Conservation (phyloP, 768 basidiomycete species). For the Saitozyma podzolica region DNA sequence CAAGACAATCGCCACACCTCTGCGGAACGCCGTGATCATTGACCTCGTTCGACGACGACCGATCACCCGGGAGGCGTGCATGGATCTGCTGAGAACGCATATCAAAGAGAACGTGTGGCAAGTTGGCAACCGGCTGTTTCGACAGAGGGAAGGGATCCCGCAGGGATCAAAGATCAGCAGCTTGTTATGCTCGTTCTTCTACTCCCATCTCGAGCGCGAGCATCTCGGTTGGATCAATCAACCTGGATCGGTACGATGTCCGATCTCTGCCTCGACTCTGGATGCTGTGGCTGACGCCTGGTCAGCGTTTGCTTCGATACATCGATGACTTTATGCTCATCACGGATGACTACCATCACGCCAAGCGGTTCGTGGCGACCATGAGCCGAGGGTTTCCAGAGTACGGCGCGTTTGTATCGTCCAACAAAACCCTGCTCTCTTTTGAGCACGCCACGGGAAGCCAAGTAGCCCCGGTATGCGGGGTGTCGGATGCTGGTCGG, state of each 20-base stretch:
- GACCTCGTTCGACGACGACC: conserved; percentile 64
- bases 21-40: conserved; percentile 78
- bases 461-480: conserved; percentile 24
- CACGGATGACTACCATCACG: conserved; percentile 65
- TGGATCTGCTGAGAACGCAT: conserved; percentile 80
- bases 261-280: not conserved
- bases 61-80: conserved; percentile 62
- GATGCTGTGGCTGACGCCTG: not conserved
- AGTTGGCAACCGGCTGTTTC: conserved; percentile 58
- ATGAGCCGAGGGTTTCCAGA: conserved; percentile 87
- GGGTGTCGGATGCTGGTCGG: conserved; percentile 51
- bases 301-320: conserved; percentile 74
- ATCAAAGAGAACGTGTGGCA: conserved; percentile 91
- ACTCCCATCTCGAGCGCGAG: conserved; percentile 78
- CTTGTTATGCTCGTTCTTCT: conserved; percentile 90
- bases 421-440: conserved; percentile 84
- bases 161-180: conserved; percentile 96
- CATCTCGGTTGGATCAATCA: conserved; percentile 60
- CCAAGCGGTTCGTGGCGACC: conserved; percentile 66
- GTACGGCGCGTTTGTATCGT: conserved; percentile 88
- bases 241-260: conserved; percentile 62
- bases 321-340: conserved; percentile 95
- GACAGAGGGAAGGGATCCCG: conserved; percentile 91
- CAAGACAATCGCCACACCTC: conserved; percentile 62
- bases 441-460: conserved; percentile 57